phyloP scores from a whole-genome alignment of 192 early-diverging fungal species.

The Backusella tarrabulga region DNA sequence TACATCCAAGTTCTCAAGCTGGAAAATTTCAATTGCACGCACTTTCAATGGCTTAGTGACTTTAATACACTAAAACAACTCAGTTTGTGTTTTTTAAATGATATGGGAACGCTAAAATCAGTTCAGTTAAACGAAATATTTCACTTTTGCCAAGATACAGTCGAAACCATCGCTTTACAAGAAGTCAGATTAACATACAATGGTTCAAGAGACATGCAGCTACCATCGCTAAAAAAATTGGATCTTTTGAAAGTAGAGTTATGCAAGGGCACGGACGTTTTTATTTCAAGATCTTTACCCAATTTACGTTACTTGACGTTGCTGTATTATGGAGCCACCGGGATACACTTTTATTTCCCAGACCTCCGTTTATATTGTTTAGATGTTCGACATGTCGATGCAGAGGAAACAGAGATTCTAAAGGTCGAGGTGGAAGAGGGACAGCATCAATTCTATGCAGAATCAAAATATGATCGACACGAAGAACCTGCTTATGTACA shows the following conservation, averaged over 20 bases:
- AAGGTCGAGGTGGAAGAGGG: background rate
- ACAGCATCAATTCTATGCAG: background rate
- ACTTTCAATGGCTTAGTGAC: background rate
- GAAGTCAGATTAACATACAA: background rate
- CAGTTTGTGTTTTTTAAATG: background rate
- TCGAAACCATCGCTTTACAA: background rate
- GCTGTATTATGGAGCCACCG: background rate
- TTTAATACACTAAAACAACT: background rate
- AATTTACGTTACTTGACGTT: background rate
- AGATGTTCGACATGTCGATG: background rate
- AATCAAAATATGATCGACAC: background rate
- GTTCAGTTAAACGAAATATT: background rate
- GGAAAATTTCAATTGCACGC: background rate
- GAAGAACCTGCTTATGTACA: background rate
- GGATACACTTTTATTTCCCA: background rate
- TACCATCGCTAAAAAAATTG: background rate
- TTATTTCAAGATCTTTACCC: background rate
- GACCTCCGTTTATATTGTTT: background rate
- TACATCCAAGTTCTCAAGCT: background rate
- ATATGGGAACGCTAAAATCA: background rate
- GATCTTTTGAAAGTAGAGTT: background rate
- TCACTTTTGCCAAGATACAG: background rate
- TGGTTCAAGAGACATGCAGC: background rate
- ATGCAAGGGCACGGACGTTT: background rate
- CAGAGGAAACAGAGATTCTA: background rate